These are phyloP conservation scores for Leccinum barrowsii DNA, from an alignment of 768 basidiomycete species.

Conservation along the genomic window DNA sequence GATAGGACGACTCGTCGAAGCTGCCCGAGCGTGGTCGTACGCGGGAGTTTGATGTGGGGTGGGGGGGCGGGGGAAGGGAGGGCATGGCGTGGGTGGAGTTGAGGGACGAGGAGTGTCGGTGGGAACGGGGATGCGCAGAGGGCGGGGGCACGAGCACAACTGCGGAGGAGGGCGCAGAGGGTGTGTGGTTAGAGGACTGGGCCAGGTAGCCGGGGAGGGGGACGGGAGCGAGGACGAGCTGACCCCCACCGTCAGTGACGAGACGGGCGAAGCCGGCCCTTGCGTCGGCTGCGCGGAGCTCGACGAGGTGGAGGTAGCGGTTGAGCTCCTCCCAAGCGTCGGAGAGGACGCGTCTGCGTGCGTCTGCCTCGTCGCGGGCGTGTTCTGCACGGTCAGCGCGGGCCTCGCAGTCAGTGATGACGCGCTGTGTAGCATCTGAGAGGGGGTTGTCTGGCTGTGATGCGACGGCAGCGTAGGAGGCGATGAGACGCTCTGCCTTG, in stretches of 20 bases:
- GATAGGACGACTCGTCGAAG: slow-evolving; percentile 34
- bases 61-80: slow-evolving; percentile 39
- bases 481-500: slow-evolving; percentile 47
- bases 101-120: slow-evolving; percentile 22
- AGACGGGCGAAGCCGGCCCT: slow-evolving; percentile 45
- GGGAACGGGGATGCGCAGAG: slow-evolving; percentile 14
- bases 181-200: slow-evolving; percentile 8
- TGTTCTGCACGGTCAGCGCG: slow-evolving; percentile 49
- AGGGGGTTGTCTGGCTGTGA: slow-evolving; percentile 12
- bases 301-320: slow-evolving; percentile 43
- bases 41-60: slow-evolving; percentile 25
- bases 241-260: slow-evolving; percentile 43
- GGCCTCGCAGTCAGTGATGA: slow-evolving; percentile 45
- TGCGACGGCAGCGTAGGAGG: slow-evolving; percentile 21
- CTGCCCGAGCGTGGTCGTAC: slow-evolving; percentile 45
- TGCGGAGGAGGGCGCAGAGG: slow-evolving; percentile 22
- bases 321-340: slow-evolving; percentile 53
- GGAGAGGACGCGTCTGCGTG: slow-evolving; percentile 40
- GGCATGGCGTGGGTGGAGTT: slow-evolving; percentile 31
- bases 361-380: slow-evolving; percentile 54
- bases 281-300: slow-evolving; percentile 47
- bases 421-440: slow-evolving; percentile 34
- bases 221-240: slow-evolving; percentile 37
- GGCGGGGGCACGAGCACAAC: slow-evolving; percentile 28
- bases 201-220: slow-evolving; percentile 25